These are phyloP conservation scores for Peterozyma toletana DNA, from an alignment of 805 yeast genomes.

Conservation along the genomic window DNA sequence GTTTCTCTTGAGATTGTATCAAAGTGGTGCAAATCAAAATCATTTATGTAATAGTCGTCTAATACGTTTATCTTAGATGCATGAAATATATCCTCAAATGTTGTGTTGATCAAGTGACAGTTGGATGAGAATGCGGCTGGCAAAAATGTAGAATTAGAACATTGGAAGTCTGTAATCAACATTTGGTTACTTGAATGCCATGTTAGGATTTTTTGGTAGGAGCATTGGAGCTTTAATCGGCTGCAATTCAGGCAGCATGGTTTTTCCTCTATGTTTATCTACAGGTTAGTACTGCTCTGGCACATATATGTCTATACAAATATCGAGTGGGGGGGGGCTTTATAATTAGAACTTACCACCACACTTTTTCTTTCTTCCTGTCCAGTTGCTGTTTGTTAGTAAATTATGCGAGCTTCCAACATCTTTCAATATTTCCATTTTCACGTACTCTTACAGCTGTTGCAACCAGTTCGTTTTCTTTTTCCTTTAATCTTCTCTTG, in stretches of 20 bases:
- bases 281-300: background rate
- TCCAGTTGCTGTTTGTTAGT: background rate
- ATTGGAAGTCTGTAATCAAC: background rate
- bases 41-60: background rate
- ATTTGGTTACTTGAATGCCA: slow-evolving; percentile 1
- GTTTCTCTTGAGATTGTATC: background rate
- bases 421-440: background rate
- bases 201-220: slow-evolving; percentile 3
- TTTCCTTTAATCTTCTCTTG: background rate
- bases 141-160: slow-evolving; percentile 1
- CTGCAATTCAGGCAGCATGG: slow-evolving; percentile 5
- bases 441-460: slow-evolving; percentile 6
- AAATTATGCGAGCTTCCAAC: background rate
- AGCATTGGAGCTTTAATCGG: slow-evolving; percentile 4
- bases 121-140: background rate
- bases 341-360: slow-evolving; percentile 9
- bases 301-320: background rate
- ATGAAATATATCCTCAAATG: background rate
- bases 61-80: background rate
- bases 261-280: slow-evolving; percentile 4
- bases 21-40: background rate
- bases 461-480: slow-evolving; percentile 7
- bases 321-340: too few relatives aligned
- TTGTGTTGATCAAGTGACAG: background rate
- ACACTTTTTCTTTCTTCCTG: slow-evolving; percentile 8